phyloP scores from a whole-genome alignment of 176 grass and related monocot species.

The Secale cereale region DNA sequence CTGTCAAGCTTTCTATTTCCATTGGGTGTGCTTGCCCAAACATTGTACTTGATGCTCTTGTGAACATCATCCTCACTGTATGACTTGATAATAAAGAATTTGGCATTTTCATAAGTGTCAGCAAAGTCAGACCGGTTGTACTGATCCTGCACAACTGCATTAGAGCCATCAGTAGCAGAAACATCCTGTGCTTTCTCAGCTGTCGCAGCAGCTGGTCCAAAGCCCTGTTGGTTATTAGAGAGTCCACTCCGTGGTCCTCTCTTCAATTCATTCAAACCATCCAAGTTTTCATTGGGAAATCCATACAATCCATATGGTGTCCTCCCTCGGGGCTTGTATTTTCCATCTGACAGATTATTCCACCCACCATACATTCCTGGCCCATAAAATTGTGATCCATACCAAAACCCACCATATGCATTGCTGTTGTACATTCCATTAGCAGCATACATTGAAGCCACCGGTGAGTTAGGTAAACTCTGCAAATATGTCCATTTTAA shows the following conservation, averaged over 20 bases:
- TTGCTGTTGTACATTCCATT: conserved; percentile 46
- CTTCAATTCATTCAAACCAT: conserved; percentile 82
- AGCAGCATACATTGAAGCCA: conserved; percentile 45
- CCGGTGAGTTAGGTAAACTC: conserved; percentile 15
- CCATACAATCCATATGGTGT: conserved; percentile 50
- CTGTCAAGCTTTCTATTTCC: conserved; percentile 88
- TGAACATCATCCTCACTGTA: conserved; percentile 95
- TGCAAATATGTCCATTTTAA: neutral
- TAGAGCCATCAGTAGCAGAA: conserved; percentile 19
- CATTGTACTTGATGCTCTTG: conserved; percentile 88
- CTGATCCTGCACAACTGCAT: conserved; percentile 46
- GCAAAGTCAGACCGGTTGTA: conserved; percentile 69
- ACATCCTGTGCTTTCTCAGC: conserved; percentile 38
- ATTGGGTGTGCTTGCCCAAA: conserved; percentile 91
- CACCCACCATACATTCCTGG: conserved; percentile 58
- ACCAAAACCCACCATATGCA: conserved; percentile 53
- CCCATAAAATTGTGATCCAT: conserved; percentile 55
- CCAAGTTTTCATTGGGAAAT: conserved; percentile 54
- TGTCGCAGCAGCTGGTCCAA: conserved; percentile 25
- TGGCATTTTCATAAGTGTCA: conserved; percentile 62
- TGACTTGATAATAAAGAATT: conserved; percentile 91
- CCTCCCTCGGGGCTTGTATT: conserved; percentile 60
- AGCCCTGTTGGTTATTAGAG: conserved; percentile 43
- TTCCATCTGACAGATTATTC: conserved; percentile 53
- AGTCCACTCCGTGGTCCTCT: conserved; percentile 66